Evolutionary conservation across 2,329 filamentous ascomycete species (phyloP), one percentile per base, ranked within the genome.

Genomic region (Colletotrichum euphorbiae): DNA sequence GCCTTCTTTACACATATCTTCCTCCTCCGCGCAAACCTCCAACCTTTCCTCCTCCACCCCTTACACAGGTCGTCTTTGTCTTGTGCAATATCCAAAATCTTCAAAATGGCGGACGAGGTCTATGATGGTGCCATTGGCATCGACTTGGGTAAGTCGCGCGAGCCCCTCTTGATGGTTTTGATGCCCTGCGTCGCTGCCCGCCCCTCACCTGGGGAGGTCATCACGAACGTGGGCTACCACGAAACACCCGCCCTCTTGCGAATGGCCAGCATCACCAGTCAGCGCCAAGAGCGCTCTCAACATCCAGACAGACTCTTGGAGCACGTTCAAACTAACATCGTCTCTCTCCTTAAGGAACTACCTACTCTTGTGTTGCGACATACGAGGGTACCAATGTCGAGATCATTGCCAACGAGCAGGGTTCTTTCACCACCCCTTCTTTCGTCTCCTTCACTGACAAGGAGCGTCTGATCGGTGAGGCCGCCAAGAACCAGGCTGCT

Each of bases 61-160:
- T 66, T 61, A 69, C 67, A 70, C 62, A 68, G 65, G 65, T 65
- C 72, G 62, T 64, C 69, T 52, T 59, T 70, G 69, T 66, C 68
- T 67, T 64, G 57, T 58, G 65, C 65, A 61, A 61, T 61, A 62
- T 62, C 66, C 60, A 62, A 72, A 58, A 57, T n/a, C 59, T 57
- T 75, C 78, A 93, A 85, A 81, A 98, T 98, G 95, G 91, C 93
- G 83, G 94, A 97, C 84, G 95, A 98, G 91, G 91, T 97, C 79
- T 99, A 98, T 84, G 96, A 99, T 83, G 96, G 96, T 92, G 96
- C 96, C 90, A 93, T 98, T 87, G 96, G 96, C 90, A 99, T 99
- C 87, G 96, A 99, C 91, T 90, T 99, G 87, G 96, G 95, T 97
- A 87, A 79, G 91, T 85, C 51, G 42, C 31, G 36, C 36, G 15